Percentiles rank a stretch among this genome's conserved stretches.
These are phyloP conservation scores for Daldinia caldariorum DNA, from an alignment of 495 filamentous ascomycete genomes.

Conservation along the genomic window DNA sequence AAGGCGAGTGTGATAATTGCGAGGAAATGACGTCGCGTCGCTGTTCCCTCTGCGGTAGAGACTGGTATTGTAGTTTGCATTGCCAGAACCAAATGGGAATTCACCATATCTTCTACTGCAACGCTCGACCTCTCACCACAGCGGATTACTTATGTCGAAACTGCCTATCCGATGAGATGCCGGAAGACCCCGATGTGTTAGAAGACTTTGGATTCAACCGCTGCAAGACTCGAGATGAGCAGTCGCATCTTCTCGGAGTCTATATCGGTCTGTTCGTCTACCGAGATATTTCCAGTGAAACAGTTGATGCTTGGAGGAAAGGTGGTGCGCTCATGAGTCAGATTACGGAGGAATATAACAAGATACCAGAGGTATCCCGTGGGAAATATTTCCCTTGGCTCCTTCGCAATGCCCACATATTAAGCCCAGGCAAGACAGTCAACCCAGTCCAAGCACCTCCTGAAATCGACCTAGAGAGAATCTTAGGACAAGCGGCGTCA, in stretches of 20 bases:
- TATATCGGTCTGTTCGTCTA: slow-evolving; percentile 4
- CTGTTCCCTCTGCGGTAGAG: slow-evolving; percentile 3
- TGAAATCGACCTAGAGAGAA: neutral
- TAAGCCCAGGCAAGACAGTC: neutral
- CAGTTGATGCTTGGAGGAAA: neutral
- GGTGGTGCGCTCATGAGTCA: neutral
- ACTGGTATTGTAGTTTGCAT: slow-evolving; percentile 5
- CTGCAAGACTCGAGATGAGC: slow-evolving; percentile 8
- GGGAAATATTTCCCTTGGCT: slow-evolving; percentile 12
- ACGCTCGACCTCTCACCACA: neutral
- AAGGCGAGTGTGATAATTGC: neutral
- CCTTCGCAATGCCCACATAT: slow-evolving; percentile 7
- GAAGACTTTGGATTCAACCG: slow-evolving; percentile 6
- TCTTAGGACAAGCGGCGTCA: neutral
- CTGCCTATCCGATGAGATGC: slow-evolving; percentile 3
- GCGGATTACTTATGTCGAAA: neutral
- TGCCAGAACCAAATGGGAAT: slow-evolving; percentile 6
- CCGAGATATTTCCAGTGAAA: neutral
- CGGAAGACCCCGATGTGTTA: slow-evolving; percentile 1
- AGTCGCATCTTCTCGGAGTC: neutral
- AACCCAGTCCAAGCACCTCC: neutral
- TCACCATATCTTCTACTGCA: slow-evolving; percentile 13
- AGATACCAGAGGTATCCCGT: slow-evolving; percentile 10
- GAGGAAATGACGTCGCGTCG: neutral
- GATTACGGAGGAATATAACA: neutral